phyloP scores from a whole-genome alignment of 441 rosid genomes.

The Melastoma candidum region DNA sequence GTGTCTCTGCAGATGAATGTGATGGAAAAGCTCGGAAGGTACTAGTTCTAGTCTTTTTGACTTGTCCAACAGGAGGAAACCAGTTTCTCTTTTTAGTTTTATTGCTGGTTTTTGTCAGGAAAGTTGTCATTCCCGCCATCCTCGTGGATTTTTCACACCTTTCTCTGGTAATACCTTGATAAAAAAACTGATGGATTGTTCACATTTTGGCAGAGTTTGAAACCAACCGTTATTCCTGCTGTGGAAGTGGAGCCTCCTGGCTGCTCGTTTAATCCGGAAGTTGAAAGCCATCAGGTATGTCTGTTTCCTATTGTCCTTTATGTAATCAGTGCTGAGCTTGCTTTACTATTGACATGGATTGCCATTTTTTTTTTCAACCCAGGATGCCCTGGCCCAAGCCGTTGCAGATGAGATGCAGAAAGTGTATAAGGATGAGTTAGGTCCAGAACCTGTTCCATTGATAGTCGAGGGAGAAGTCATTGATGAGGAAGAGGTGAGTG shows the following conservation, averaged over 20 bases:
- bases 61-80: too few relatives aligned
- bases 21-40: slow-evolving; percentile 42
- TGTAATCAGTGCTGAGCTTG: background rate
- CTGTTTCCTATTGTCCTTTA: background rate
- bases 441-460: slow-evolving; percentile 78
- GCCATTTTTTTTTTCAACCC: slow-evolving; percentile 1
- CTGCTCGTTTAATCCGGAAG: slow-evolving; percentile 75
- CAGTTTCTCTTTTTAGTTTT: background rate
- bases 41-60: slow-evolving; percentile 1
- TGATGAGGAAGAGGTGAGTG: slow-evolving; percentile 64
- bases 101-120: background rate
- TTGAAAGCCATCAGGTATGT: slow-evolving; percentile 71
- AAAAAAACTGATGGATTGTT: slow-evolving; percentile 1
- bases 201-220: slow-evolving; percentile 19
- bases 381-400: slow-evolving; percentile 81
- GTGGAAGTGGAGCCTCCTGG: slow-evolving; percentile 89
- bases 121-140: background rate
- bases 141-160: background rate
- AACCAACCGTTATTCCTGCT: slow-evolving; percentile 63
- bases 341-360: too few relatives aligned
- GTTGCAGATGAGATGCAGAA: slow-evolving; percentile 91
- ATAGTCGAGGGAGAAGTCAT: slow-evolving; percentile 44
- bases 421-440: slow-evolving; percentile 61
- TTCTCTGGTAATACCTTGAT: background rate
- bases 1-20: slow-evolving; percentile 30